A percentile compares a stretch with the other conserved stretches of the same genome.
Evolutionary conservation across 2,329 filamentous ascomycete species (phyloP).

Genomic region (Curvularia hawaiiensis): DNA sequence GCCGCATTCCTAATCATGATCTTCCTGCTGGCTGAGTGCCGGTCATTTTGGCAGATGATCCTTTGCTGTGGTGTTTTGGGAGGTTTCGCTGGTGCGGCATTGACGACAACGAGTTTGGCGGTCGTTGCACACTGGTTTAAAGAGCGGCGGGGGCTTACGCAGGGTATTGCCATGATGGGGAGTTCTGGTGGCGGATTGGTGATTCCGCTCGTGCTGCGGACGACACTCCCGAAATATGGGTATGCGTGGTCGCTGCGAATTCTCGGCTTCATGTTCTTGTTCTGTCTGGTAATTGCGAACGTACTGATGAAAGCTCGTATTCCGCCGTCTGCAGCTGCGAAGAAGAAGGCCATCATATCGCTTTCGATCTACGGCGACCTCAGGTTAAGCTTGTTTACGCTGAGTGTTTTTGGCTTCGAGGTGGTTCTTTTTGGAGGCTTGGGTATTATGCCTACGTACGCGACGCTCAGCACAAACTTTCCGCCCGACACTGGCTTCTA

Average conservation of each 20-base stretch:
- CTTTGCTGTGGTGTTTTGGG: constrained; percentile 48
- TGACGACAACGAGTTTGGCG: constrained; percentile 46
- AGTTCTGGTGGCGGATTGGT: constrained; percentile 43
- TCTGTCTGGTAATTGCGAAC: constrained; percentile 42
- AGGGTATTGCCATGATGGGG: constrained; percentile 49
- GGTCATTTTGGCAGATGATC: constrained; percentile 51
- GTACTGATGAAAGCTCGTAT: constrained; percentile 44
- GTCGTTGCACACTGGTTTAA: constrained; percentile 50
- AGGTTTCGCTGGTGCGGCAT: constrained; percentile 47
- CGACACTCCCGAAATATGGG: constrained; percentile 42
- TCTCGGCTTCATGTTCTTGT: constrained; percentile 45
- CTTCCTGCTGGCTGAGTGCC: constrained; percentile 42
- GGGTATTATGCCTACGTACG: constrained; percentile 50
- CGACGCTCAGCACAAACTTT: constrained; percentile 45
- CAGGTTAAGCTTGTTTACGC: constrained; percentile 43
- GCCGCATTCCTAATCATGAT: constrained; percentile 35
- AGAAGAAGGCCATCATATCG: constrained; percentile 45
- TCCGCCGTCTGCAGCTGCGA: constrained; percentile 34
- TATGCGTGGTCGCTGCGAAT: constrained; percentile 48
- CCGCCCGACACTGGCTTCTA: constrained; percentile 42
- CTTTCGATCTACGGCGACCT: constrained; percentile 41
- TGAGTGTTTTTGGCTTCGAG: constrained; percentile 45
- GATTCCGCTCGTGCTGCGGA: constrained; percentile 44
- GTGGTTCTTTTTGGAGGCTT: constrained; percentile 49
- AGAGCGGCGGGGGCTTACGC: constrained; percentile 42